Evolutionary conservation across 177 flowering plant species (phyloP), one percentile per base, ranked within the genome.

Genomic region (Telopea speciosissima): DNA sequence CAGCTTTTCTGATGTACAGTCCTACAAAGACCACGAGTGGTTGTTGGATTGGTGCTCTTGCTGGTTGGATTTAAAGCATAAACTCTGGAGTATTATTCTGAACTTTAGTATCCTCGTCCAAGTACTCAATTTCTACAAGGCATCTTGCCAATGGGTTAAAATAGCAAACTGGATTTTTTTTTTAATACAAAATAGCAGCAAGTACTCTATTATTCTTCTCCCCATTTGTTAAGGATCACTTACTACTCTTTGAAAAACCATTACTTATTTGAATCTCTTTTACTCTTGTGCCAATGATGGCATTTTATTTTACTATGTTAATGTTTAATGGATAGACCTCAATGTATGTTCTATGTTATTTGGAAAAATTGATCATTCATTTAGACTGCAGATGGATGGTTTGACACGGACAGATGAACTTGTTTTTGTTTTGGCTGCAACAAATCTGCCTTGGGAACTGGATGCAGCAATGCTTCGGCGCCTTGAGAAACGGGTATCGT

Each of bases 391-490:
- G 99, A 96, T 96, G 99, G 99, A 93, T 86, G 97, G 98, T 45
- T 86, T 96, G 88, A 89, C 85, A 21, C 75, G 76, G 79, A 84
- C 98, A 67, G 81, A 92, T 78, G 98, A 96, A 52, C 97, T 96
- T 72, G 97, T 96, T 60, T 93, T 93, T 85, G 98, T 96, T 73
- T 81, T 96, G 83, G 98, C 99, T 11, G 99, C 99, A 72, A 96
- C 99, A 62, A 96, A 96, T 78, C 91, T 96, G 23, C 99, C 99
- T 1, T 96, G 99, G 98, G 98, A 96, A 77, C 80, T 96, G 70
- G 99, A 96, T 85, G 95, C 92, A 67, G 99, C 99, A 68, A 88
- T 96, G 98, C 98, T 96, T 65, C 89, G 99, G 16, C 97, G 97
- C 68, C 97, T 96, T 69, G 99, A 96, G 84, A 96, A 96, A 78